A percentile compares a stretch with the other conserved stretches of the same genome.
Evolutionary conservation across 805 yeast genomes (phyloP).

Genomic region (Dipodascus geniculatus): DNA sequence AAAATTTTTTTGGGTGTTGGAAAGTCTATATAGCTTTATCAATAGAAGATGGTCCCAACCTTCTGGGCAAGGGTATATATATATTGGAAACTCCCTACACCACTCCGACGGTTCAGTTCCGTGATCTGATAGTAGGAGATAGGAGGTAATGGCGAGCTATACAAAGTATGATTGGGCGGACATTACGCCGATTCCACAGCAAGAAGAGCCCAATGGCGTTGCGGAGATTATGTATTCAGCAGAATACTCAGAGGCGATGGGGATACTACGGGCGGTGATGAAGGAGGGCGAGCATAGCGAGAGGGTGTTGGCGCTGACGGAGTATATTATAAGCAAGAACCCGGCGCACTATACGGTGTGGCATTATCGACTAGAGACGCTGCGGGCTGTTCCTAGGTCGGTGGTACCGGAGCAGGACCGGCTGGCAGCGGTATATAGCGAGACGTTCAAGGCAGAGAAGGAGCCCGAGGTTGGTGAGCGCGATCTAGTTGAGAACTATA

Average conservation of each 20-base stretch:
- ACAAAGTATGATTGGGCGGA: slow-evolving; percentile 25
- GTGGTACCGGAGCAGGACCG: slow-evolving; percentile 19
- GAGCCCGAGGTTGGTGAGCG: slow-evolving; percentile 16
- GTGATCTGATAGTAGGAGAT: no score
- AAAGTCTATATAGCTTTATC: no score
- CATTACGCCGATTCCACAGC: slow-evolving; percentile 22
- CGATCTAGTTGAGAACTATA: slow-evolving; percentile 39
- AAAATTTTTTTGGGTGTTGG: not conserved
- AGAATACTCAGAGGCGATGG: slow-evolving; percentile 55
- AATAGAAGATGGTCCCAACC: no score
- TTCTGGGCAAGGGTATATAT: no score
- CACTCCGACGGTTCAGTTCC: no score
- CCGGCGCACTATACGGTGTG: slow-evolving; percentile 92
- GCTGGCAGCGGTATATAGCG: not conserved
- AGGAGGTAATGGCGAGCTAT: slow-evolving; percentile 5
- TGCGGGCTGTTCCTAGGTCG: slow-evolving; percentile 21
- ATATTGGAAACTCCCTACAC: no score
- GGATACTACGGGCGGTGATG: slow-evolving; percentile 49
- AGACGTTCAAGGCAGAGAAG: slow-evolving; percentile 4
- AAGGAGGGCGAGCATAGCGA: slow-evolving; percentile 48
- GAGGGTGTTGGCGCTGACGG: slow-evolving; percentile 60
- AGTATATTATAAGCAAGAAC: slow-evolving; percentile 47
- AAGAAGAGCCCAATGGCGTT: slow-evolving; percentile 20
- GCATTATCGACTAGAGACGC: slow-evolving; percentile 32
- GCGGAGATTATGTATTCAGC: slow-evolving; percentile 46